Percentiles rank a stretch among this genome's conserved stretches.
Conservation (phyloP, 1,284 basidiomycete species). For the Phaffia rhodozyma region DNA sequence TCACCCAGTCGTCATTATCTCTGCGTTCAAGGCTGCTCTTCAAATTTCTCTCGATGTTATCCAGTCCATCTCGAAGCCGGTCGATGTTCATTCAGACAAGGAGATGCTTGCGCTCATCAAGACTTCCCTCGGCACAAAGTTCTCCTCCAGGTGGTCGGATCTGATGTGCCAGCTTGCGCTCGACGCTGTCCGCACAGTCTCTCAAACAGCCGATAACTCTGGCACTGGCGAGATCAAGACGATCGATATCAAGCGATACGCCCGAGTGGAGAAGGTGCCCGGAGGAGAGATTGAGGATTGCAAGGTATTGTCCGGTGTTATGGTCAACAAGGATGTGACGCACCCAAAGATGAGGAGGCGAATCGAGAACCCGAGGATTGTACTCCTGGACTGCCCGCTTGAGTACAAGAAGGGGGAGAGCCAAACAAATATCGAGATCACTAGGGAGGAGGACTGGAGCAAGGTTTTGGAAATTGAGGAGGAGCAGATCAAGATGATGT, state of each 20-base stretch:
- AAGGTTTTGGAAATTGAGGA: slow-evolving; percentile 91
- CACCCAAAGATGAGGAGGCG: slow-evolving; percentile 92
- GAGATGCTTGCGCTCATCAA: slow-evolving; percentile 97
- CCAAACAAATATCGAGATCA: slow-evolving; percentile 98
- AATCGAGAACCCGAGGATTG: slow-evolving; percentile 79
- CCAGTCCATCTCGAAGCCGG: slow-evolving; percentile 74
- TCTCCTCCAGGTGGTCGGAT: slow-evolving; percentile 90
- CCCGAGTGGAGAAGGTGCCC: slow-evolving; percentile 91
- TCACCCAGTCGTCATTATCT: slow-evolving; percentile 97
- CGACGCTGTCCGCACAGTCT: slow-evolving; percentile 78
- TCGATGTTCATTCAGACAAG: slow-evolving; percentile 72
- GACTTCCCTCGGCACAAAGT: slow-evolving; percentile 98
- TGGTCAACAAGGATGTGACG: slow-evolving; percentile 98
- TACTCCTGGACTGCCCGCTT: slow-evolving; percentile 87
- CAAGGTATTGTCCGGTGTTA: slow-evolving; percentile 75
- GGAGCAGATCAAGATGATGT: slow-evolving; percentile 86
- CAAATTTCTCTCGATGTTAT: slow-evolving; percentile 82
- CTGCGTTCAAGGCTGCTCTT: slow-evolving; percentile 91
- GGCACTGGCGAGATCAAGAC: slow-evolving; percentile 55
- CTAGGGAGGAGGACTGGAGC: slow-evolving; percentile 87
- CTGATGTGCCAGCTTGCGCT: slow-evolving; percentile 94
- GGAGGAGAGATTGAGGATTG: slow-evolving; percentile 95
- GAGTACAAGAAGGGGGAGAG: slow-evolving; percentile 99
- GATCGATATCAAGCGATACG: slow-evolving; percentile 96
- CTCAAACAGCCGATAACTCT: slow-evolving; percentile 42